Percentiles rank a stretch among this genome's conserved stretches.
phyloP scores from a whole-genome alignment of 257 asterid species.

The Avicennia marina region DNA sequence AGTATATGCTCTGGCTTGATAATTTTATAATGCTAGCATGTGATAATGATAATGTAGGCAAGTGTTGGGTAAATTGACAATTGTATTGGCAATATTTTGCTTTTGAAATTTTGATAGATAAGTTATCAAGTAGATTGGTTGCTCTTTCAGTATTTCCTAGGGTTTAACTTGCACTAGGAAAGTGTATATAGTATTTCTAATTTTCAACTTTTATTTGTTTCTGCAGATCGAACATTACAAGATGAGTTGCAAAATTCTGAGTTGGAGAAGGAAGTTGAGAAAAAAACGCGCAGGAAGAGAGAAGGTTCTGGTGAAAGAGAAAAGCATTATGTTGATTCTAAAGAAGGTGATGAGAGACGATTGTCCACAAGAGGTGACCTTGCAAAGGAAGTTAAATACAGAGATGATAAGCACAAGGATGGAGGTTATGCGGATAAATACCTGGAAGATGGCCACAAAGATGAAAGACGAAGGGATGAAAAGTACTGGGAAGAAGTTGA shows the following conservation, averaged over 20 bases:
- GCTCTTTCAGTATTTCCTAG: neutral
- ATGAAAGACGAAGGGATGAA: slow-evolving; percentile 53
- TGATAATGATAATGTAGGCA: neutral
- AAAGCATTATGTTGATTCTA: slow-evolving; percentile 44
- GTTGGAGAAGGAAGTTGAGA: slow-evolving; percentile 60
- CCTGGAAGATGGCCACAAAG: slow-evolving; percentile 59
- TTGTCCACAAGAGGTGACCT: slow-evolving; percentile 63
- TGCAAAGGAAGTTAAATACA: slow-evolving; percentile 35
- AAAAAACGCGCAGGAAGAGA: slow-evolving; percentile 47
- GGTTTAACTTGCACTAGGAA: neutral
- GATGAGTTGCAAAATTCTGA: slow-evolving; percentile 56
- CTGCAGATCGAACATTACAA: slow-evolving; percentile 39
- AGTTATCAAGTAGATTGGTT: too few relatives aligned
- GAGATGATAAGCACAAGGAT: slow-evolving; percentile 64
- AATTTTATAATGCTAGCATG: neutral
- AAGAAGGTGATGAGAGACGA: slow-evolving; percentile 57
- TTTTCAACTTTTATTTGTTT: neutral
- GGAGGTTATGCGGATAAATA: slow-evolving; percentile 46
- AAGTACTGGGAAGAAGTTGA: slow-evolving; percentile 35
- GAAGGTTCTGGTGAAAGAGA: slow-evolving; percentile 68
- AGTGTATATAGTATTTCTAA: too few relatives aligned
- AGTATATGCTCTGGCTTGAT: neutral
- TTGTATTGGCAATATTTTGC: too few relatives aligned
- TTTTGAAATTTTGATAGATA: too few relatives aligned
- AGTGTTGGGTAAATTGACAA: neutral